Percentiles rank a stretch among this genome's conserved stretches.
phyloP scores from a whole-genome alignment of 306 rosid species.

The Myrica gale region DNA sequence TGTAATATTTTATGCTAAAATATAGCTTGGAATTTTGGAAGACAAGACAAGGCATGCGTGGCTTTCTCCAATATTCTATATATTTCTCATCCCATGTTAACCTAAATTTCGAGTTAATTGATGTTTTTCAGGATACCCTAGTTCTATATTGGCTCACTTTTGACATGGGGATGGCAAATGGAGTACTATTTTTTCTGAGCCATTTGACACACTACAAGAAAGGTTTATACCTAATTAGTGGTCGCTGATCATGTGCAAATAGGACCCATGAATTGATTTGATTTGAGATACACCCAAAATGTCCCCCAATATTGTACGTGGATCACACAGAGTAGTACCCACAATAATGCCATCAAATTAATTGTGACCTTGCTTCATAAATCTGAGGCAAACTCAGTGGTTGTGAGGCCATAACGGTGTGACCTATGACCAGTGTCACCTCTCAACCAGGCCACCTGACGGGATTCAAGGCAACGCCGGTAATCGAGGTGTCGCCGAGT shows the following conservation, averaged over 20 bases:
- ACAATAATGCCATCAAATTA: neutral
- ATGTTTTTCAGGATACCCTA: no score
- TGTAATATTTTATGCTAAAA: no score
- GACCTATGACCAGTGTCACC: neutral
- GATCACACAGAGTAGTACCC: neutral
- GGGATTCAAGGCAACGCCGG: neutral
- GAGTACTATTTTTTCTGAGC: no score
- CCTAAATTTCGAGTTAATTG: no score
- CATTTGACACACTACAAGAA: no score
- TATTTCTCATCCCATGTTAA: no score
- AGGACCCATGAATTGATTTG: neutral
- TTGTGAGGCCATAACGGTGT: neutral
- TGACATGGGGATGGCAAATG: no score
- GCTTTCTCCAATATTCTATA: no score
- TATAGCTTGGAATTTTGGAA: no score
- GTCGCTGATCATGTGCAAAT: constrained; percentile 5
- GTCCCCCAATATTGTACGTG: neutral
- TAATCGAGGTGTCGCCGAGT: neutral
- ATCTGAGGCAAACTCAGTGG: neutral
- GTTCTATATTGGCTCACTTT: no score
- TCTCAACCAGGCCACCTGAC: neutral
- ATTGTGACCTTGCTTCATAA: constrained; percentile 13
- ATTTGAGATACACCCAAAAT: neutral
- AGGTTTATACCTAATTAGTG: no score
- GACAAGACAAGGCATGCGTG: no score